Percentiles rank a stretch among this genome's conserved stretches.
These are phyloP conservation scores for Penicillium sclerotigenum DNA, from an alignment of 2,329 filamentous ascomycete genomes.

Conservation along the genomic window DNA sequence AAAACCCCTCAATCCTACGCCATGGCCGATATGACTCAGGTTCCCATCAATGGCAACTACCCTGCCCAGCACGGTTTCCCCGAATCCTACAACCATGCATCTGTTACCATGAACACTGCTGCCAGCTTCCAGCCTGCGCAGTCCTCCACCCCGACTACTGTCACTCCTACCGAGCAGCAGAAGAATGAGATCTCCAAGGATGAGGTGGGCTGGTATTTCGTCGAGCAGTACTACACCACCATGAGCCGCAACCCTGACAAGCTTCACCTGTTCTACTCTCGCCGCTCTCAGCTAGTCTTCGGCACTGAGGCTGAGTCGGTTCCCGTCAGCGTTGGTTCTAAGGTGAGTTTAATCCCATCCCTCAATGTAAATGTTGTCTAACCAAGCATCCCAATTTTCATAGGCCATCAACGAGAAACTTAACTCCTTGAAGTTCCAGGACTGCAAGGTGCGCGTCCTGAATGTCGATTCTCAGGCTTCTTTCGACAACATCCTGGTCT, in stretches of 20 bases:
- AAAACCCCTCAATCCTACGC: constrained; percentile 19
- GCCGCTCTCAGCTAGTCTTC: constrained; percentile 90
- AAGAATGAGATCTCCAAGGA: constrained; percentile 66
- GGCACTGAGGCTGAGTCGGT: constrained; percentile 87
- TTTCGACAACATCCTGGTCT: constrained; percentile 89
- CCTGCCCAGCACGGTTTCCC: constrained; percentile 40
- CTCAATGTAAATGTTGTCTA: constrained; percentile 4
- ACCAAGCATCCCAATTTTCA: constrained; percentile 17
- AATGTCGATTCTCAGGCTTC: constrained; percentile 97
- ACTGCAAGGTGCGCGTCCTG: constrained; percentile 96
- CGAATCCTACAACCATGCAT: constrained; percentile 37
- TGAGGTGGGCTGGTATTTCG: constrained; percentile 98
- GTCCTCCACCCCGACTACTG: constrained; percentile 40
- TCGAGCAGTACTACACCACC: constrained; percentile 98
- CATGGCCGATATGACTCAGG: constrained; percentile 43
- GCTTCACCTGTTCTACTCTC: constrained; percentile 94
- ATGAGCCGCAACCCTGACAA: constrained; percentile 91
- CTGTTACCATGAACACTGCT: constrained; percentile 34
- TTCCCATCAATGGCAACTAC: constrained; percentile 44
- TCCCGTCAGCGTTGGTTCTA: constrained; percentile 79
- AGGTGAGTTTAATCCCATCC: constrained; percentile 59
- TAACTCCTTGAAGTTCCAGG: constrained; percentile 86
- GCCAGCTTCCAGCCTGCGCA: constrained; percentile 41
- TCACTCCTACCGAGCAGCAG: constrained; percentile 34
- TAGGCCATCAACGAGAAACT: constrained; percentile 93